phyloP scores from a whole-genome alignment of 768 basidiomycete genomes.

The Lactarius deliciosus region DNA sequence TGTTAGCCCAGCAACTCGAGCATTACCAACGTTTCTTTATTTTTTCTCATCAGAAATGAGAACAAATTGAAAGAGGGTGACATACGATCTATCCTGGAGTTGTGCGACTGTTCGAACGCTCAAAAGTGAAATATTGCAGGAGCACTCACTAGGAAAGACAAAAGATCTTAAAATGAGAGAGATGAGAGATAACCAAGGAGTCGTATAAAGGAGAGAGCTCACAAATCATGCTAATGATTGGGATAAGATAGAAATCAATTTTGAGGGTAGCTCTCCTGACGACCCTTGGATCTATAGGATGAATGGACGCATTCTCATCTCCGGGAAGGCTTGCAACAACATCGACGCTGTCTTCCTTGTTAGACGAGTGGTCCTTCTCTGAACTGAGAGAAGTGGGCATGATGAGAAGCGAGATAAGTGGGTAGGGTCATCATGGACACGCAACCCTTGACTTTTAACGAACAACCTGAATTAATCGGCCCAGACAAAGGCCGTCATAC shows the following conservation, averaged over 20 bases:
- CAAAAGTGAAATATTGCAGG: background rate
- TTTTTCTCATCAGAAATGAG: background rate
- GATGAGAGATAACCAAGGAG: background rate
- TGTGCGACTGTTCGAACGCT: background rate
- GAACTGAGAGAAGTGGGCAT: background rate
- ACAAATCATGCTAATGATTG: conserved; percentile 2
- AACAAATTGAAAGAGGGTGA: background rate
- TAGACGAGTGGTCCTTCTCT: background rate
- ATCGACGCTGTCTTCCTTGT: conserved; percentile 4
- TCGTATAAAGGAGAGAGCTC: background rate
- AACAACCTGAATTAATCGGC: background rate
- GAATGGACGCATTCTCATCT: conserved; percentile 18
- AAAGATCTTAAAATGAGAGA: conserved; percentile 7
- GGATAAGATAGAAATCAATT: conserved; percentile 18
- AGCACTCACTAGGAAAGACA: conserved; percentile 19
- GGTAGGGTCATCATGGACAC: background rate
- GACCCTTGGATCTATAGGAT: background rate
- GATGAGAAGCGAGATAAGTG: background rate
- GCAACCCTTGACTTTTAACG: background rate
- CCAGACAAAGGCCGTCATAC: no score
- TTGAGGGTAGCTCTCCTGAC: conserved; percentile 10
- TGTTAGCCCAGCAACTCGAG: conserved; percentile 36
- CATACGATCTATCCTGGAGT: conserved; percentile 20
- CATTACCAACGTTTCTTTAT: conserved; percentile 33
- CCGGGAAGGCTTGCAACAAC: background rate